Evolutionary conservation across 345 rosid genomes (phyloP).

Genomic region (Lepidium didymum): DNA sequence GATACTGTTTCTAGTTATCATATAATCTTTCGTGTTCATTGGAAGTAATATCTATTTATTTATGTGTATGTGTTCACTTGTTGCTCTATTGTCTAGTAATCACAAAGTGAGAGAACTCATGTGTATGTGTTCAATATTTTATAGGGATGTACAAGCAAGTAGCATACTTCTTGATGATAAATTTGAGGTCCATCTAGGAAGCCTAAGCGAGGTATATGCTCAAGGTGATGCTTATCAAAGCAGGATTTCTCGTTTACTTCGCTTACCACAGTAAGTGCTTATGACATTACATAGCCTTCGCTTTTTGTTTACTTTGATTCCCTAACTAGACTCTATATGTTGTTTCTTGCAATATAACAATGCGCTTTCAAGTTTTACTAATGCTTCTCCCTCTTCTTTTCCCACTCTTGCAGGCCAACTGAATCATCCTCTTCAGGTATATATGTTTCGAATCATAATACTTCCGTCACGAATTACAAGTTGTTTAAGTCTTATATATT

Average conservation of each 20-base stretch:
- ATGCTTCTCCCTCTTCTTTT: slow-evolving; percentile 18
- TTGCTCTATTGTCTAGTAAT: neutral
- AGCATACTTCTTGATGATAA: slow-evolving; percentile 99
- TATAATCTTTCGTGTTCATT: neutral
- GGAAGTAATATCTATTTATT: neutral
- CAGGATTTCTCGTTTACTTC: slow-evolving; percentile 77
- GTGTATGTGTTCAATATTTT: slow-evolving; percentile 19
- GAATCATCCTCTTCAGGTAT: slow-evolving; percentile 78
- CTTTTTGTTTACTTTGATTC: neutral
- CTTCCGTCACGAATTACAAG: neutral
- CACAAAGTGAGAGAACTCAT: slow-evolving; percentile 21
- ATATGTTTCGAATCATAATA: slow-evolving; percentile 6
- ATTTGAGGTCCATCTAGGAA: slow-evolving; percentile 92
- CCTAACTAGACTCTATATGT: neutral
- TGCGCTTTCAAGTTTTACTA: neutral
- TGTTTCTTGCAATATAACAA: neutral
- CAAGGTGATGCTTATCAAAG: slow-evolving; percentile 90
- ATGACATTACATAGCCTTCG: neutral
- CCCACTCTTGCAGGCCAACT: slow-evolving; percentile 54
- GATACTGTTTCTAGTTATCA: neutral
- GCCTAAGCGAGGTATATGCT: slow-evolving; percentile 73
- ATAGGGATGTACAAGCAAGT: slow-evolving; percentile 98
- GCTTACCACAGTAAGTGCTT: slow-evolving; percentile 82
- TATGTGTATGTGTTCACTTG: neutral
- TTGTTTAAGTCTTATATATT: neutral